These are phyloP conservation scores for Epichloe baconii DNA, from an alignment of 2,329 filamentous ascomycete genomes.

Conservation along the genomic window DNA sequence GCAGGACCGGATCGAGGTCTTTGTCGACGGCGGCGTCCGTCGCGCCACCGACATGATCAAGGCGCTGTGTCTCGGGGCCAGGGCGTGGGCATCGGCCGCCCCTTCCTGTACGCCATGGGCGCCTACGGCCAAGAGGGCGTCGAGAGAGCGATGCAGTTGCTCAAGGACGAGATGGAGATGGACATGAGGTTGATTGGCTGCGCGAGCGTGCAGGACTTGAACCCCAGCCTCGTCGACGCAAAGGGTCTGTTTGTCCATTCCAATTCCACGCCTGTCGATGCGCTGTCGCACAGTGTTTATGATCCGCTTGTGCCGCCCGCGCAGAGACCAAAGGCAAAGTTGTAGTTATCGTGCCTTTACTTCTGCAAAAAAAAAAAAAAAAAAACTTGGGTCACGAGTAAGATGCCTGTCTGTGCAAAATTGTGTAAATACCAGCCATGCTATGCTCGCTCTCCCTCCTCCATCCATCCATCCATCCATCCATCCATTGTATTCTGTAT, in stretches of 20 bases:
- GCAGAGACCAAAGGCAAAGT: conserved; percentile 39
- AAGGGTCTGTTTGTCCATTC: conserved; percentile 49
- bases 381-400: too few species aligned
- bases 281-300: conserved; percentile 35
- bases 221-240: conserved; percentile 67
- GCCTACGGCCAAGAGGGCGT: conserved; percentile 81
- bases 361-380: too few species aligned
- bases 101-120: conserved; percentile 93
- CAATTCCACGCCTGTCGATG: conserved; percentile 34
- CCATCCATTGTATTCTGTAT: too few species aligned
- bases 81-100: conserved; percentile 87
- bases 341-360: conserved; percentile 12
- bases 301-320: conserved; percentile 39
- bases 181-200: conserved; percentile 92
- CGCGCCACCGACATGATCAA: conserved; percentile 92
- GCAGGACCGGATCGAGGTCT: conserved; percentile 72
- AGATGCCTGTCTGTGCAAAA: too few species aligned
- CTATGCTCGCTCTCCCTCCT: too few species aligned
- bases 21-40: conserved; percentile 79
- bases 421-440: too few species aligned
- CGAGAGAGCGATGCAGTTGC: conserved; percentile 78
- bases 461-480: too few species aligned
- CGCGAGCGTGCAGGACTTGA: conserved; percentile 60
- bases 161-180: conserved; percentile 98
- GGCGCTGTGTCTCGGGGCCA: conserved; percentile 82